phyloP scores from a whole-genome alignment of 805 yeast genomes.

The Candida argentea region DNA sequence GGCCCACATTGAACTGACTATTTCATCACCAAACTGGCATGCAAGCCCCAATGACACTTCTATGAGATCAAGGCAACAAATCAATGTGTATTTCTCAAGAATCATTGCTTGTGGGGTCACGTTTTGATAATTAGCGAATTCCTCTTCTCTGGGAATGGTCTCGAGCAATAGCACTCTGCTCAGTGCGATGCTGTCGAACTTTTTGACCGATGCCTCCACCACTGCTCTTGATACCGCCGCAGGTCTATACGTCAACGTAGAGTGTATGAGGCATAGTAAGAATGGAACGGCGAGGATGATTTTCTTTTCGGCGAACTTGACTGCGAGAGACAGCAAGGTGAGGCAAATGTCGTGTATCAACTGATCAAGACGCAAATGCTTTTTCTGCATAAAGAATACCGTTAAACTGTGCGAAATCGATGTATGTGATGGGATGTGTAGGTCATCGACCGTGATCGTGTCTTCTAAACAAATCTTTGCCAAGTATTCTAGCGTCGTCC shows the following conservation, averaged over 20 bases:
- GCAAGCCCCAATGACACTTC: constrained; percentile 33
- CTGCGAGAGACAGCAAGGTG: constrained; percentile 15
- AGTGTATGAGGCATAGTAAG: constrained; percentile 46
- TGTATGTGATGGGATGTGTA: constrained; percentile 14
- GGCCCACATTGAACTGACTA: constrained; percentile 12
- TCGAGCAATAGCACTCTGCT: constrained; percentile 18
- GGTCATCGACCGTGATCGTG: constrained; percentile 9
- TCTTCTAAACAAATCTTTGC: constrained; percentile 20
- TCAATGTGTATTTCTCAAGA: constrained; percentile 40
- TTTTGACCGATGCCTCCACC: constrained; percentile 9
- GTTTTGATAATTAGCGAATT: constrained; percentile 17
- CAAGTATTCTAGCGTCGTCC: constrained; percentile 22
- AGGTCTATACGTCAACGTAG: constrained; percentile 48
- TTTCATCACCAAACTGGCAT: constrained; percentile 13
- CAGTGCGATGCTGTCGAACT: constrained; percentile 9
- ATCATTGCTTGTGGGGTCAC: constrained; percentile 21
- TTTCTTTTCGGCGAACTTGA: constrained; percentile 16
- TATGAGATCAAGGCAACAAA: constrained; percentile 45
- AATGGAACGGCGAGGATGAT: constrained; percentile 44
- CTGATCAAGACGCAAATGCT: constrained; percentile 40
- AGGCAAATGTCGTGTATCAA: constrained; percentile 32
- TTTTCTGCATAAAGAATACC: constrained; percentile 33
- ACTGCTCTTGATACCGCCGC: constrained; percentile 41
- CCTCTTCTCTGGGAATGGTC: constrained; percentile 16
- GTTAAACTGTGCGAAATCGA: constrained; percentile 32